Evolutionary conservation across 1,284 basidiomycete species (phyloP), one percentile per base, ranked within the genome.

Genomic region (Exobasidium cylindrosporum): DNA sequence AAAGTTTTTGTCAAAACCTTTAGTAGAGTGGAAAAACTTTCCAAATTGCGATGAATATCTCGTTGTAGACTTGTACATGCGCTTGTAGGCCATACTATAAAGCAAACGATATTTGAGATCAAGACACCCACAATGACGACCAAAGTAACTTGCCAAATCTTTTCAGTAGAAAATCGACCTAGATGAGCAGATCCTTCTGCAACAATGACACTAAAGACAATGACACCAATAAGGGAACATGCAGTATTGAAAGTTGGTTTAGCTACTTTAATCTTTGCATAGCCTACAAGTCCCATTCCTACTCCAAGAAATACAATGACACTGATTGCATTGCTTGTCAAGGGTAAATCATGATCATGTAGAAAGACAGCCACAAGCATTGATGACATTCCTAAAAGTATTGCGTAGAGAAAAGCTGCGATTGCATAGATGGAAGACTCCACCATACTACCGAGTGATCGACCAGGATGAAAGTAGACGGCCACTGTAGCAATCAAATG

Each of bases 231-330:
- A 46, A 72, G 66, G 50, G 70, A 69, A 43, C 73, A 79, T 86
- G 91, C 91, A n/a, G 91, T 90, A 73, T 92, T 93, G 80, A 95
- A 97, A 17, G 88, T 87, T 0, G 92, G 89, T 76, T 90, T 94
- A 7, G 83, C 86, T 82, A 97, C 91, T 87, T 89, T 92, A 4
- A 91, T 84, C 80, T 96, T 93, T 82, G 87, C 86, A 86, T 88
- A 97, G 0, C 92, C 91, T 24, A 96, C 81, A 0, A 85, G 77
- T 35, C 87, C 88, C 85, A 95, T 91, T 24, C 88, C 87, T 0
- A 91, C 69, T 0, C 90, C 93, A 7, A 87, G 61, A 26, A 95
- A 84, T 21, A 89, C 85, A 24, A 92, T 57, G 13, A 75, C 81
- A 23, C 84, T 71, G 56, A 81, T 23, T 17, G 73, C 60, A 63